These are phyloP conservation scores for Protomyces inouyei DNA, from an alignment of 1,139 yeast species.

Conservation along the genomic window DNA sequence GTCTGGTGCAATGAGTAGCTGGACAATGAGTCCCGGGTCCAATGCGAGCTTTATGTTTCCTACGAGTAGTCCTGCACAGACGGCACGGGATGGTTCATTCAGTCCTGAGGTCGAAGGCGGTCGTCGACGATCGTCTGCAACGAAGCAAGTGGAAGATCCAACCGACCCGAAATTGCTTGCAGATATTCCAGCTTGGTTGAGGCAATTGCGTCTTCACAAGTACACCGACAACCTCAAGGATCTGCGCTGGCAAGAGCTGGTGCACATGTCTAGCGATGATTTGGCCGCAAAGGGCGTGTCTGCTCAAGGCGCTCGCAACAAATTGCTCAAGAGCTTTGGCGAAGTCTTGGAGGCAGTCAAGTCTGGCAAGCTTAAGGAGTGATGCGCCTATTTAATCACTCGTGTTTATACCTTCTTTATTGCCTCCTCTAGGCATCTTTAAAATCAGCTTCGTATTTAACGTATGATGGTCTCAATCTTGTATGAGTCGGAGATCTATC, in stretches of 20 bases:
- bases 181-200: constrained; percentile 89
- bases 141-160: constrained; percentile 29
- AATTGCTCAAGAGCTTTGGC: constrained; percentile 83
- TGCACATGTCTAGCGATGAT: constrained; percentile 62
- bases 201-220: constrained; percentile 82
- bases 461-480: neutral
- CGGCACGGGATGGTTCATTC: neutral
- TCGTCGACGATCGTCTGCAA: constrained; percentile 10
- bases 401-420: neutral
- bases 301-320: constrained; percentile 92
- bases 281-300: constrained; percentile 77
- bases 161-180: constrained; percentile 48
- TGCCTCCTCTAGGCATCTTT: neutral
- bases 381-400: neutral
- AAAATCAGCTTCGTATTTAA: neutral
- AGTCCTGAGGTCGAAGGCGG: constrained; percentile 6
- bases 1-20: constrained; percentile 5
- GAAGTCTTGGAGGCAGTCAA: constrained; percentile 55
- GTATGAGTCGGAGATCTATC: neutral
- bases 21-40: constrained; percentile 4
- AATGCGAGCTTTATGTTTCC: constrained; percentile 6
- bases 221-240: constrained; percentile 80
- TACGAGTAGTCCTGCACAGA: constrained; percentile 8
- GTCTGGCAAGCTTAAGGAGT: constrained; percentile 33
- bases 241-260: constrained; percentile 71